Evolutionary conservation across 2,329 filamentous ascomycete genomes (phyloP), one percentile per base, ranked within the genome.

Genomic region (Raffaelea deltoideospora): DNA sequence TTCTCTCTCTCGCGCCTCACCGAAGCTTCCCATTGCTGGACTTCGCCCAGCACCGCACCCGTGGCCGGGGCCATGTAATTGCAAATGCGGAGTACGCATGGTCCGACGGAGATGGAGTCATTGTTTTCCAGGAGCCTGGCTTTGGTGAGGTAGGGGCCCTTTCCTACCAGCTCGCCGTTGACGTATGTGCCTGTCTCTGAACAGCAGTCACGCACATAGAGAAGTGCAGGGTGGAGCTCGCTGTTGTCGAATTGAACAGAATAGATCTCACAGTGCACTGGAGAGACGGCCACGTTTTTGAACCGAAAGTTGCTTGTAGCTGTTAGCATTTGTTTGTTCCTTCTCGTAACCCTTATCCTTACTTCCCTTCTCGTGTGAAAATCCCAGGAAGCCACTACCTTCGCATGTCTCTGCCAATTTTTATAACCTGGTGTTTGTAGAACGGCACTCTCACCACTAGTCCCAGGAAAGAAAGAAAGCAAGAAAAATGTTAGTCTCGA

Each of bases 141-240:
- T 4, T 56, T 47, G 2, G 61, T 57, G 13, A 60, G 45, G 2
- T 53, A 28, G 1, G 52, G 48, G 1, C 50, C 51, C n/a, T 47
- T 46, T 1, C 64, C 67, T 37, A 72, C 60, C 14, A 59, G 51
- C 1, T 47, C 34, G 1, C 51, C 57, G 39, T 73, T 70, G 27
- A 75, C 61, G 35, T 56, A 64, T 0, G 69, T 74, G 3, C 70
- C 70, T 37, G 66, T 67, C 14, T 53, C 54, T 5, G 70, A 73
- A 36, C 63, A 61, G 19, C 65, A 61, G 44, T 76, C 71, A 13
- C 69, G 64, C 21, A 72, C 67, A 43, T 72, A 75, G 29, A 74
- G 50, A 37, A 70, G 23, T 1, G 43, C 39, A 8, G 37, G 34
- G 23, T 31, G 40, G 5, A 20, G 15, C 9, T 38, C 32, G 26